phyloP scores from a whole-genome alignment of 495 filamentous ascomycete genomes.

The Xylaria intraflava region DNA sequence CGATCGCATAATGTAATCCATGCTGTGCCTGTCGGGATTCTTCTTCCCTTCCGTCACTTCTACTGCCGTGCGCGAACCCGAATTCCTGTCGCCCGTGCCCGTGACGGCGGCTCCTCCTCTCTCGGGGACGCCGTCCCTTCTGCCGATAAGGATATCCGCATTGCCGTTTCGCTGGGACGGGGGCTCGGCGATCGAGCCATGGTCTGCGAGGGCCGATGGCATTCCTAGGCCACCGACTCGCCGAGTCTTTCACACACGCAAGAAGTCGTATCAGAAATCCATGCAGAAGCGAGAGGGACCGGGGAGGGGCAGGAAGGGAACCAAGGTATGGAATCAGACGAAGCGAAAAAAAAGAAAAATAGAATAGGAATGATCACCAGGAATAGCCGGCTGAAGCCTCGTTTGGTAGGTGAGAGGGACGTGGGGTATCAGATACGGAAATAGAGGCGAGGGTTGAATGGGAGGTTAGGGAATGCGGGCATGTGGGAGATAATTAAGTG shows the following conservation, averaged over 20 bases:
- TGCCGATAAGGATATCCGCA: conserved; percentile 20
- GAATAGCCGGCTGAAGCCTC: too few relatives aligned
- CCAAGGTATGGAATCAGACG: background rate
- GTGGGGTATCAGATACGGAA: too few relatives aligned
- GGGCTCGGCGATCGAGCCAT: conserved; percentile 43
- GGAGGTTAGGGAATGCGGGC: too few relatives aligned
- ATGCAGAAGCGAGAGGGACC: background rate
- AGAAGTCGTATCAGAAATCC: background rate
- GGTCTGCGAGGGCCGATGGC: conserved; percentile 42
- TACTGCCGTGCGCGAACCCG: conserved; percentile 27
- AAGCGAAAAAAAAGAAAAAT: conserved; percentile 1
- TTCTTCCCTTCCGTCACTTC: conserved; percentile 20
- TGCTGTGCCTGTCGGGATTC: conserved; percentile 56
- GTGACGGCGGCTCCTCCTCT: conserved; percentile 19
- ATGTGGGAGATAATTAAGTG: background rate
- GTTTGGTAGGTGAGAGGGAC: too few relatives aligned
- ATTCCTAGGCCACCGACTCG: conserved; percentile 36
- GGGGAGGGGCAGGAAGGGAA: background rate
- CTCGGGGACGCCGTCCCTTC: conserved; percentile 18
- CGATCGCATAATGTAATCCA: conserved; percentile 75
- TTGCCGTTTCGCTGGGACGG: conserved; percentile 31
- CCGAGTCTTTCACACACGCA: background rate
- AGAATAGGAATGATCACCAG: too few relatives aligned
- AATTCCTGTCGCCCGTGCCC: conserved; percentile 12
- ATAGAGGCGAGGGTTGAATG: too few relatives aligned